Conservation (phyloP, 1,284 basidiomycete species). For the Moniliophthora roreri region DNA sequence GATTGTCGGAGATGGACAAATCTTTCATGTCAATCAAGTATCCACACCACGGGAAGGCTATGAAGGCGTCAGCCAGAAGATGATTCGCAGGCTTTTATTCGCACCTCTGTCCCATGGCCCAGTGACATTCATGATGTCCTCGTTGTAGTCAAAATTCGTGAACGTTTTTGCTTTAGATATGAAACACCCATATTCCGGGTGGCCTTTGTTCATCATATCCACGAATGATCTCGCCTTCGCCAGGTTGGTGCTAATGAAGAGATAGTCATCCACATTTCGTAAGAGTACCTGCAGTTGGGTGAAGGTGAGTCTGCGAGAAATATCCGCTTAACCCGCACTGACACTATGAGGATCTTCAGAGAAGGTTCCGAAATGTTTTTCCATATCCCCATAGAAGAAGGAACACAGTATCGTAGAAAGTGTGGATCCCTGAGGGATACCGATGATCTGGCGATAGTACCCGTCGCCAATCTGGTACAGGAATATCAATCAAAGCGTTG, state of each 20-base stretch:
- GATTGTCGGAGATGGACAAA: constrained; percentile 77
- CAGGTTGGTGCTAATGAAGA: constrained; percentile 79
- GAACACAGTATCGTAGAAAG: constrained; percentile 89
- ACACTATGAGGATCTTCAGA: constrained; percentile 64
- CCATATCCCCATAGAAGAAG: constrained; percentile 93
- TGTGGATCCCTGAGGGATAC: constrained; percentile 95
- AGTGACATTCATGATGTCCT: constrained; percentile 52
- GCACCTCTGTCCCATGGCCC: constrained; percentile 48
- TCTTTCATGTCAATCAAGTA: constrained; percentile 73
- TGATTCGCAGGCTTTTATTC: constrained; percentile 11
- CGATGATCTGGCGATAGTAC: constrained; percentile 85
- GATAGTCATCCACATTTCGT: constrained; percentile 92
- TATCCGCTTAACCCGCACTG: constrained; percentile 25
- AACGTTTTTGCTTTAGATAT: constrained; percentile 89
- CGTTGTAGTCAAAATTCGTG: constrained; percentile 77
- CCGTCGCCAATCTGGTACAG: constrained; percentile 65
- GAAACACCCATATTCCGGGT: constrained; percentile 91
- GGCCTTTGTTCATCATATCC: constrained; percentile 79
- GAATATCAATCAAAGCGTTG: neutral
- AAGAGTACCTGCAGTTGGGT: constrained; percentile 62
- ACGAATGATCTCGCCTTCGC: constrained; percentile 73
- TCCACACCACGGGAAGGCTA: constrained; percentile 93
- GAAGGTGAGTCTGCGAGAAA: constrained; percentile 6
- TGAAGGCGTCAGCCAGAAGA: neutral
- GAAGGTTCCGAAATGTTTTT: constrained; percentile 62